These are phyloP conservation scores for Xylaria sp. DNA, from an alignment of 2,329 filamentous ascomycete species.

Conservation along the genomic window DNA sequence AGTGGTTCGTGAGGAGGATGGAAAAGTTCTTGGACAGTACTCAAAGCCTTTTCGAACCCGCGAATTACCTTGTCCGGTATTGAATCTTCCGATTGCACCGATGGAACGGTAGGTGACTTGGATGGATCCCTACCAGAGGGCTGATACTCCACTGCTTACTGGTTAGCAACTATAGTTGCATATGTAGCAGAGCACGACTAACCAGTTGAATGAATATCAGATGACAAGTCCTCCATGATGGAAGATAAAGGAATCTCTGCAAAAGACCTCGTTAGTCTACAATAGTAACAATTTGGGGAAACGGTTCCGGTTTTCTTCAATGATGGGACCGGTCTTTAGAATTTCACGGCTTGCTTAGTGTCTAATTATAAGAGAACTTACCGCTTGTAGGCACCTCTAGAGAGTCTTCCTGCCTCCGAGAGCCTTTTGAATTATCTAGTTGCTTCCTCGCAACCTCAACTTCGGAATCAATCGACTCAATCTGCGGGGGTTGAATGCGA, in stretches of 20 bases:
- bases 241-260: too few relatives aligned
- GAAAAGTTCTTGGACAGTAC: constrained; percentile 9
- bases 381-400: neutral
- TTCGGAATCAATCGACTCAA: neutral
- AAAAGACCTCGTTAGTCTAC: too few relatives aligned
- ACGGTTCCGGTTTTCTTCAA: too few relatives aligned
- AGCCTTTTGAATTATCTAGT: neutral
- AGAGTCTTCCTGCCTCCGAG: neutral
- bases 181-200: neutral
- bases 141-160: constrained; percentile 5
- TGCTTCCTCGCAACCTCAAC: neutral
- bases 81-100: neutral
- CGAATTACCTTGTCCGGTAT: constrained; percentile 7
- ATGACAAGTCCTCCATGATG: too few relatives aligned
- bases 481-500: neutral
- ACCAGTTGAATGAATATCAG: neutral
- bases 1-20: neutral
- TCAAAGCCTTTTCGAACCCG: constrained; percentile 10
- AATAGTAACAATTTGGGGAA: too few relatives aligned
- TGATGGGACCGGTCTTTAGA: too few relatives aligned
- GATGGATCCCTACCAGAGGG: neutral
- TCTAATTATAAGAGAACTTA: neutral
- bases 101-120: neutral
- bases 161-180: neutral
- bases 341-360: neutral